Percentiles rank a stretch among this genome's conserved stretches.
phyloP scores from a whole-genome alignment of 164 flowering plant species.

The Nelumbo lutea region DNA sequence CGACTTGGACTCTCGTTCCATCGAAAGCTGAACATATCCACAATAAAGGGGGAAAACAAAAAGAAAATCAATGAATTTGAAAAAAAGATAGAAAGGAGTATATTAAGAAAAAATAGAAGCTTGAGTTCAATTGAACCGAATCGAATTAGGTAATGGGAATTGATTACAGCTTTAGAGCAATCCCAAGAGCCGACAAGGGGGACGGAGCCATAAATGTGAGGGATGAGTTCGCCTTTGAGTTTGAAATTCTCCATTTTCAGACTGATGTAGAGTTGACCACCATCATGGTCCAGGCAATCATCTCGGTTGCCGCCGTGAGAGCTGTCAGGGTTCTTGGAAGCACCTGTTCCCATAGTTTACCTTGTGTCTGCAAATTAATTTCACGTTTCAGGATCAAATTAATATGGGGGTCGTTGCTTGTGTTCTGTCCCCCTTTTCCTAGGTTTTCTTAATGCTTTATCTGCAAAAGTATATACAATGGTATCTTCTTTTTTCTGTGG shows the following conservation, averaged over 20 bases:
- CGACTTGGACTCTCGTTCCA: conserved; percentile 92
- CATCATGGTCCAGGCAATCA: conserved; percentile 44
- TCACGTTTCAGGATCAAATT: not conserved
- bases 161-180: conserved; percentile 70
- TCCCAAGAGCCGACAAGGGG: conserved; percentile 97
- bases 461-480: not conserved
- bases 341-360: conserved; percentile 57
- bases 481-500: not conserved
- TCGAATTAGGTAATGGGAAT: conserved; percentile 20
- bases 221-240: conserved; percentile 58
- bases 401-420: not conserved
- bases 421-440: not conserved
- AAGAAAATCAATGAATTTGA: too few relatives aligned
- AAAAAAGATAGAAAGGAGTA: too few relatives aligned
- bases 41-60: too few relatives aligned
- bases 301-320: conserved; percentile 46
- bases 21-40: conserved; percentile 40
- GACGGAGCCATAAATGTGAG: conserved; percentile 89
- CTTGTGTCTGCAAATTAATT: not conserved
- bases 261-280: conserved; percentile 69
- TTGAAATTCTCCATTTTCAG: conserved; percentile 83
- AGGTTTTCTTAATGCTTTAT: not conserved
- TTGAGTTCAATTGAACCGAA: conserved; percentile 8
- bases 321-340: conserved; percentile 61
- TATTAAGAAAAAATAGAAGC: not conserved